Evolutionary conservation across 345 rosid genomes (phyloP).

Genomic region (Combretum micranthum): DNA sequence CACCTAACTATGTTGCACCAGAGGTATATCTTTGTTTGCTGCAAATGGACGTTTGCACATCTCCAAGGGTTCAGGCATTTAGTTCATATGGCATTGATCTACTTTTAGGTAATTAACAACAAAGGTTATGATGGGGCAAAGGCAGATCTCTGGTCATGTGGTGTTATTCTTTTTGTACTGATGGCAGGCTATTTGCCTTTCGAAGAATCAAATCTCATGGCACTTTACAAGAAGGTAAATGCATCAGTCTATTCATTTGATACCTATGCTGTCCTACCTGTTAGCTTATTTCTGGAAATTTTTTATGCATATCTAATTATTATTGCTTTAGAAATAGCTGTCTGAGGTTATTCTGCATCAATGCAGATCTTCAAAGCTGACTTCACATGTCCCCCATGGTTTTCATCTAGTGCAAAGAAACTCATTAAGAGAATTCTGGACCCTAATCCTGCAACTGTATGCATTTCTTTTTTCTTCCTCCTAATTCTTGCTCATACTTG

Average conservation of each 20-base stretch:
- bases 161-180: conserved; percentile 90
- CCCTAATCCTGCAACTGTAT: conserved; percentile 82
- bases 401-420: conserved; percentile 90
- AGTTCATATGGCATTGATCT: conserved; percentile 7
- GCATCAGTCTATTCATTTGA: conserved; percentile 2
- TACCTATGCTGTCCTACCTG: neutral
- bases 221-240: conserved; percentile 72
- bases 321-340: conserved; percentile 3
- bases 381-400: conserved; percentile 90
- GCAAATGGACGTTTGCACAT: neutral
- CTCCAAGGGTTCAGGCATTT: neutral
- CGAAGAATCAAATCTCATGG: conserved; percentile 80
- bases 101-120: conserved; percentile 74
- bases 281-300: neutral
- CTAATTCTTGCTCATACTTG: conserved; percentile 4
- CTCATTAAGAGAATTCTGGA: conserved; percentile 84
- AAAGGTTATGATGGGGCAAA: conserved; percentile 97
- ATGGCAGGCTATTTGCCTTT: conserved; percentile 99
- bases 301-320: no score
- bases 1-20: conserved; percentile 99
- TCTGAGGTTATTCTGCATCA: conserved; percentile 8
- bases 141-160: conserved; percentile 99
- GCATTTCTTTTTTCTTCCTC: conserved; percentile 1
- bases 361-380: conserved; percentile 90
- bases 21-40: conserved; percentile 53